These are phyloP conservation scores for Inga leiocalycina DNA, from an alignment of 306 rosid genomes.

Conservation along the genomic window DNA sequence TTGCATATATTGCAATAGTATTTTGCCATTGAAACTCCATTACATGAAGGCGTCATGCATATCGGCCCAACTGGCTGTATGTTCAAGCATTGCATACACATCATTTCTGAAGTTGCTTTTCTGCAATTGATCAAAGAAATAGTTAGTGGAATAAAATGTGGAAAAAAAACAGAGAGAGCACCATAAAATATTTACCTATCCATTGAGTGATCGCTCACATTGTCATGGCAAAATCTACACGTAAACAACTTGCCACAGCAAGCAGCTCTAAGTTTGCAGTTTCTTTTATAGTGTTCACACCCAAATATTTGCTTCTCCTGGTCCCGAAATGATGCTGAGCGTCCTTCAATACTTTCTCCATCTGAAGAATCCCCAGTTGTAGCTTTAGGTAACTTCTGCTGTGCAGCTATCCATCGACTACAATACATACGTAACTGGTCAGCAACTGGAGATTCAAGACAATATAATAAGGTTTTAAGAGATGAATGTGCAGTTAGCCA, in stretches of 20 bases:
- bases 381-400: slow-evolving; percentile 86
- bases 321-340: slow-evolving; percentile 68
- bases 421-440: slow-evolving; percentile 37
- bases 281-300: slow-evolving; percentile 98
- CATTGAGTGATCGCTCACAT: slow-evolving; percentile 97
- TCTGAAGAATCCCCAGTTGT: slow-evolving; percentile 62
- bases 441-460: slow-evolving; percentile 32
- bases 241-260: slow-evolving; percentile 94
- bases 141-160: slow-evolving; percentile 27
- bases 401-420: slow-evolving; percentile 99
- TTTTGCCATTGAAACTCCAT: slow-evolving; percentile 84
- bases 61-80: slow-evolving; percentile 84
- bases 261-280: slow-evolving; percentile 95
- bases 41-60: slow-evolving; percentile 86
- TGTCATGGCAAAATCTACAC: slow-evolving; percentile 98
- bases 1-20: slow-evolving; percentile 91
- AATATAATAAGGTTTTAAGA: slow-evolving; percentile 24
- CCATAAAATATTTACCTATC: slow-evolving; percentile 69
- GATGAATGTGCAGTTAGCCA: slow-evolving; percentile 26
- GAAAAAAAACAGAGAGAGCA: background rate
- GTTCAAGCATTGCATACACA: slow-evolving; percentile 87
- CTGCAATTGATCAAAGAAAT: slow-evolving; percentile 49
- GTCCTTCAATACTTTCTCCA: slow-evolving; percentile 66
- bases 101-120: slow-evolving; percentile 91
- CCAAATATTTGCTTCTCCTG: slow-evolving; percentile 74